Percentiles rank a stretch among this genome's conserved stretches.
Conservation (phyloP, 2,329 filamentous ascomycete species). For the Beauveria medogensis region DNA sequence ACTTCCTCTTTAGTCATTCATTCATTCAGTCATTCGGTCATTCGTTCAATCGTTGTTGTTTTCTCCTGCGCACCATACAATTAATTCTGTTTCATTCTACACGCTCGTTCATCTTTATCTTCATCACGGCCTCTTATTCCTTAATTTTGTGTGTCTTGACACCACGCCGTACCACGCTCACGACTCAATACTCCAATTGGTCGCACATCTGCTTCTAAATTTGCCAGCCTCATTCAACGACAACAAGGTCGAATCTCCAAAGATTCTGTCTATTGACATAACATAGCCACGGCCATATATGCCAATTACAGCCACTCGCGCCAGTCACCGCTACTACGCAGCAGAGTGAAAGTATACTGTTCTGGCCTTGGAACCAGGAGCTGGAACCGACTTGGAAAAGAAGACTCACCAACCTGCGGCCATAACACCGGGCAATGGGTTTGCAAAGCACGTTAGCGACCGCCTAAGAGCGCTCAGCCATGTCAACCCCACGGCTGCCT, state of each 20-base stretch:
- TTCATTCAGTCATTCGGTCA: background rate
- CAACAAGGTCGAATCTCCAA: background rate
- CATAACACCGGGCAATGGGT: background rate
- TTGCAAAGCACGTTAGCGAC: background rate
- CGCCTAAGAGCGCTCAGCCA: conserved; percentile 8
- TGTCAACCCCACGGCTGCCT: conserved; percentile 8
- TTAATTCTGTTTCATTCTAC: background rate
- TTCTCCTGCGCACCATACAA: background rate
- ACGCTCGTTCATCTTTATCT: background rate
- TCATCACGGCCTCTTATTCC: conserved; percentile 14
- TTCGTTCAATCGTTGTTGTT: conserved; percentile 9
- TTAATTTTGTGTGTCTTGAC: background rate
- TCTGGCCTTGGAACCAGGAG: background rate
- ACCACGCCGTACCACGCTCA: background rate
- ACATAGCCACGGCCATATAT: background rate
- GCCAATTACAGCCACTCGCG: no score
- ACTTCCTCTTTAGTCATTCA: conserved; percentile 13
- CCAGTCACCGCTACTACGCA: background rate
- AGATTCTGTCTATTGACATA: background rate
- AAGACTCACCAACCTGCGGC: background rate
- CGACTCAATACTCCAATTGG: background rate
- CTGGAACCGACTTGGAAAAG: background rate
- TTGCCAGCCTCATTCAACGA: background rate
- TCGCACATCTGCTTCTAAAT: no score
- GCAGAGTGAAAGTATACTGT: background rate